phyloP scores from a whole-genome alignment of 2,329 filamentous ascomycete genomes.

The Fusarium chuoi region DNA sequence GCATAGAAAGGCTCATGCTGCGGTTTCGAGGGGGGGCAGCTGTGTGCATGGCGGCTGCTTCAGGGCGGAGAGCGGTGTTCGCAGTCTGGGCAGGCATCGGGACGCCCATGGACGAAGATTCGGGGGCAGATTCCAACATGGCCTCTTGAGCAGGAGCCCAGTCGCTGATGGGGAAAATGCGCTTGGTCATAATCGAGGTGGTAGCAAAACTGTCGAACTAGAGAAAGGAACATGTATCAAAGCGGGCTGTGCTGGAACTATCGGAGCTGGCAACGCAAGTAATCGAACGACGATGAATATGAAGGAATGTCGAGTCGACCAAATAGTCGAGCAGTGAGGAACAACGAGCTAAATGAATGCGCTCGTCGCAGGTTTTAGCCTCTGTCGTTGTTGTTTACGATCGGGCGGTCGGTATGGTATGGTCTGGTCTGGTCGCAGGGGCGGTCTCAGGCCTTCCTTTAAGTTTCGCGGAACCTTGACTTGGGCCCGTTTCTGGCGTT shows the following conservation, averaged over 20 bases:
- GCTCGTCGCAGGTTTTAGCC: background rate
- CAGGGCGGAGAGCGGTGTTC: conserved; percentile 1
- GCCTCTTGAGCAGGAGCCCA: conserved; percentile 58
- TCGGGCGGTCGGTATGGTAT: background rate
- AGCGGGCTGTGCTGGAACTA: conserved; percentile 4
- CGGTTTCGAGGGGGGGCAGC: conserved; percentile 53
- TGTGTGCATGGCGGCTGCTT: conserved; percentile 12
- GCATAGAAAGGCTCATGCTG: conserved; percentile 62
- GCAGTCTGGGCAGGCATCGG: conserved; percentile 12
- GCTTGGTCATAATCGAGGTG: conserved; percentile 46
- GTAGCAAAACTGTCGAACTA: background rate
- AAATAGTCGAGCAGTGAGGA: background rate
- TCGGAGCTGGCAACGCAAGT: background rate
- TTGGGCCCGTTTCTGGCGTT: background rate
- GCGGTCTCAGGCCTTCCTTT: conserved; percentile 16
- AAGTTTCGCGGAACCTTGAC: conserved; percentile 16
- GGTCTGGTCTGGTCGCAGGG: conserved; percentile 14
- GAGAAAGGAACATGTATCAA: conserved; percentile 1
- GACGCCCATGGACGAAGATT: conserved; percentile 27
- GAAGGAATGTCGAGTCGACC: conserved; percentile 10
- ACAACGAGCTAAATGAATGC: conserved; percentile 2
- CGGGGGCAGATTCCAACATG: conserved; percentile 42
- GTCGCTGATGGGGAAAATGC: conserved; percentile 54
- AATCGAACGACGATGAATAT: background rate
- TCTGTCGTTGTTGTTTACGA: conserved; percentile 24